Evolutionary conservation across 108 stramenopile genomes (phyloP), one percentile per base, ranked within the genome.

Genomic region (Nitzschia sp.): DNA sequence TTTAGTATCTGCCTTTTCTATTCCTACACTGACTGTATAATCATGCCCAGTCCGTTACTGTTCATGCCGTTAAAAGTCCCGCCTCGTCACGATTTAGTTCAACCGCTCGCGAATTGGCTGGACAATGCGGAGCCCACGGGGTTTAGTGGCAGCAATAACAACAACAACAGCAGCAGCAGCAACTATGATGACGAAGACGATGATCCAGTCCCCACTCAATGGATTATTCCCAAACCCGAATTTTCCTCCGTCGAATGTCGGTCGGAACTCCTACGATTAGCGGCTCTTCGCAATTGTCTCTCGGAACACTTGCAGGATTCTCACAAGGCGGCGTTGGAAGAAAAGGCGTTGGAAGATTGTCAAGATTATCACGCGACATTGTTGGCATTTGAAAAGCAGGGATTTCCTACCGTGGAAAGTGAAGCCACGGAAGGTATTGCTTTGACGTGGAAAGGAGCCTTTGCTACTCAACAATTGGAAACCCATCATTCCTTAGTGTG

Each of bases 311-410:
- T 85, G 21, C 11, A 46, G 29, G 58, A 83, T 63, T 80, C 84
- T 25, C 84, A 85, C 58, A 50, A 52, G 26, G 53, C 71, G 0
- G 79, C 84, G 0, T 48, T 78, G 61, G 60, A 75, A 25, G 72
- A 73, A 11, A n/a, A 36, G 13, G 50, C 45, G 0, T 45, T 85
- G 48, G 64, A 70, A 16, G 84, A 85, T 60, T 71, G 72, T 38
- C 65, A 72, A 22, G 84, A 85, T 28, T 85, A 85, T 57, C 77
- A 85, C 54, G 84, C 84, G 17, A 66, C 71, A 17, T 62, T 85
- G 45, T 60, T 81, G 38, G 74, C 68, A 47, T 80, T 81, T 59
- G 84, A 80, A 46, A 56, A 71, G 48, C 73, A 59, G 27, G 84
- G 80, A 13, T 81, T 85, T 65, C 84, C 80, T 3, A 79, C 80